Base-by-base conservation (phyloP, 2,329 filamentous ascomycete genomes). In the Aureobasidium sp. region DNA sequence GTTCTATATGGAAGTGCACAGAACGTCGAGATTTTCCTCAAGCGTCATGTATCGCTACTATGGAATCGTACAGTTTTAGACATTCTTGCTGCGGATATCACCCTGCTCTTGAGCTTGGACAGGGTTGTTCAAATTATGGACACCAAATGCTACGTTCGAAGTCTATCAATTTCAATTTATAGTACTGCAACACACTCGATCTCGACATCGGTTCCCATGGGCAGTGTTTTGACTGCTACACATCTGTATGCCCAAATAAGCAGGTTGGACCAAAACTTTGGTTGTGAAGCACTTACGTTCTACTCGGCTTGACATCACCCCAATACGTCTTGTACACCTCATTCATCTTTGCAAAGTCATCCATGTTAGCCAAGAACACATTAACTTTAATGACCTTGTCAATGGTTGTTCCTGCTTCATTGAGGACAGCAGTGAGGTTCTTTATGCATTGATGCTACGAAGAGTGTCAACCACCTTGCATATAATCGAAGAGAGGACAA, bases 361-460 rank as follows among this genome's bases (percentile, higher is more conserved):
- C 77, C 85, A 89, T 89, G 63, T 81, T 79, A 1, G 81, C 83
- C 23, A 89, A 70, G 69, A 85, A 89, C 29, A 88, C 77, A 67
- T 87, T 88, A 64, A 86, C 81, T 73, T 89, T 88, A 70, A 89
- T 80, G 0, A 84, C 80, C 62, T 87, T 85, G 34, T 80, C 76
- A 41, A 88, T 75, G 63, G 76, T 78, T 57, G 80, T 83, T 0
- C 85, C 85, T 0, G 84, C 83, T 9, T 80, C 85, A 65, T 83
- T 77, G 23, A 89, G 82, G 6, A 88, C 78, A 2, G 79, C 78
- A 7, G 77, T 70, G 15, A 88, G 76, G 72, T 88, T 88, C 64
- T 78, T 77, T 63, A 88, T 78, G 50, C 78, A 78, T 78, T 82
- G 82, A 63, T 80, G 82, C 74, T 75, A 20, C 6, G 17, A 5